Conservation (phyloP, 148 eudicot genomes). For the Hydrangea macrophylla region DNA sequence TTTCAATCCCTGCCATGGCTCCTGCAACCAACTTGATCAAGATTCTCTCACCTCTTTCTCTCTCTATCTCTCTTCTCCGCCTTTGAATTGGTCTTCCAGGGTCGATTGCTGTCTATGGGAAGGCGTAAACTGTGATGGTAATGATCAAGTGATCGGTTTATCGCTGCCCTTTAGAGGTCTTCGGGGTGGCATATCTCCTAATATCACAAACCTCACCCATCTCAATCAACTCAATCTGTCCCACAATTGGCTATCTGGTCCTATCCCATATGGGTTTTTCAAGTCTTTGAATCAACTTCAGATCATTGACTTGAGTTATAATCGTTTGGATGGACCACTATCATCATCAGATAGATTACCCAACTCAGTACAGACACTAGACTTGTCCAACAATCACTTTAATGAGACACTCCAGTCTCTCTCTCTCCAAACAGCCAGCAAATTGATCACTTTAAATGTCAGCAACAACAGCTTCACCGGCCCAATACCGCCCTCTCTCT, state of each 20-base stretch:
- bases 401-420: constrained; percentile 11
- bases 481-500: constrained; percentile 20
- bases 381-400: constrained; percentile 39
- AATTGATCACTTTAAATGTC: constrained; percentile 20
- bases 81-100: constrained; percentile 18
- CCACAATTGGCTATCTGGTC: constrained; percentile 18
- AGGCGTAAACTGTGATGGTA: constrained; percentile 22
- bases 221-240: constrained; percentile 24
- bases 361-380: not conserved
- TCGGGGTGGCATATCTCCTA: constrained; percentile 17
- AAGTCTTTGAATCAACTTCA: constrained; percentile 11
- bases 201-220: constrained; percentile 13
- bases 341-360: not conserved
- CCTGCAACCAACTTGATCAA: constrained; percentile 13
- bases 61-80: not conserved
- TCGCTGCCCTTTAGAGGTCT: constrained; percentile 21
- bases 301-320: too few species aligned
- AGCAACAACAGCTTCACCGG: constrained; percentile 38
- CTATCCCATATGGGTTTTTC: constrained; percentile 21
- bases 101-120: constrained; percentile 35
- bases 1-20: too few species aligned
- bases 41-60: constrained; percentile 8
- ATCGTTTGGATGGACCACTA: constrained; percentile 7
- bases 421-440: constrained; percentile 7
- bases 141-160: constrained; percentile 17